Percentiles rank a stretch among this genome's conserved stretches.
Conservation (phyloP, 1,284 basidiomycete genomes). For the Sphagnurus paluster region DNA sequence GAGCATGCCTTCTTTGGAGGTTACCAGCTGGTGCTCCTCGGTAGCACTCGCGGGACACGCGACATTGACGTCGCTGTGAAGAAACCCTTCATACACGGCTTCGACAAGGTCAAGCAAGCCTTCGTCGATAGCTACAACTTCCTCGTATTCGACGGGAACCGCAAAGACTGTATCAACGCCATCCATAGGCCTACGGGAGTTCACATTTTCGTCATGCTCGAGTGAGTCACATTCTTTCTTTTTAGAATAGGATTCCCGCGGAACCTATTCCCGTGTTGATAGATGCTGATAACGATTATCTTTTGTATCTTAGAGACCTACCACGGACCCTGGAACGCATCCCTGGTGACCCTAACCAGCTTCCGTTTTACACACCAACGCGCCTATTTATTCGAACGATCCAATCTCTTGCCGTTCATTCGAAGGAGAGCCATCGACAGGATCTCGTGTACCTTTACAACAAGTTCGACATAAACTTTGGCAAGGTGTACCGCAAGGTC, state of each 20-base stretch:
- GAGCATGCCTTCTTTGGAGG: conserved; percentile 15
- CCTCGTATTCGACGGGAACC: conserved; percentile 11
- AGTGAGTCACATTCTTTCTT: conserved; percentile 7
- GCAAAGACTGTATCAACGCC: conserved; percentile 10
- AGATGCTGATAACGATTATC: conserved; percentile 11
- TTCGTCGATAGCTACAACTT: conserved; percentile 11
- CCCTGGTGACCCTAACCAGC: conserved; percentile 6
- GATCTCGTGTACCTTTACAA: conserved; percentile 10
- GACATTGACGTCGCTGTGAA: conserved; percentile 15
- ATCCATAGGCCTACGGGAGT: conserved; percentile 11
- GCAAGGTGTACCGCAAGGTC: conserved; percentile 9
- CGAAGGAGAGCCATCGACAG: conserved; percentile 13
- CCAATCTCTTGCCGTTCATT: not conserved
- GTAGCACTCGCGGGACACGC: conserved; percentile 10
- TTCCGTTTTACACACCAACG: conserved; percentile 9
- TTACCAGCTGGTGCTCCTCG: conserved; percentile 8
- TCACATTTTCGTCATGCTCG: conserved; percentile 11
- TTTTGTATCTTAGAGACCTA: too few species aligned
- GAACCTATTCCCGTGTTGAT: not conserved
- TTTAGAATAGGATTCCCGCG: not conserved
- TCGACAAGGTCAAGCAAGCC: conserved; percentile 15
- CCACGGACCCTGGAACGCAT: conserved; percentile 7
- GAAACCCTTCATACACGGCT: conserved; percentile 12
- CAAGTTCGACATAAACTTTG: conserved; percentile 5
- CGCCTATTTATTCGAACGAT: conserved; percentile 12